Percentiles rank a stretch among this genome's conserved stretches.
Conservation (phyloP, 2,329 filamentous ascomycete genomes). For the Hysterium pulicare region DNA sequence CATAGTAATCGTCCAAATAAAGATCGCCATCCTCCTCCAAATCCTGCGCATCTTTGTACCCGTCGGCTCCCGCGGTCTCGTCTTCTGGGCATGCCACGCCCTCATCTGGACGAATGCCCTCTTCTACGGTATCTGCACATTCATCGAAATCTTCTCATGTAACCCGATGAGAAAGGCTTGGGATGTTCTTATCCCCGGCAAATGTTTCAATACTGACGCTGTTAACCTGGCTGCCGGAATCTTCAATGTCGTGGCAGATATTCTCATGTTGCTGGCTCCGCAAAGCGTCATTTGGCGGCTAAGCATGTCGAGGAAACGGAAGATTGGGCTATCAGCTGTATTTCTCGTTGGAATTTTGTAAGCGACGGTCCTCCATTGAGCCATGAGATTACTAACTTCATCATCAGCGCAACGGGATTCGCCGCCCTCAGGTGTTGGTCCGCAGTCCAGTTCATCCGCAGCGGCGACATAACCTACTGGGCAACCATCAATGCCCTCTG, state of each 20-base stretch:
- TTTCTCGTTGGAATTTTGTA: slow-evolving; percentile 35
- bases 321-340: slow-evolving; percentile 17
- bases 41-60: slow-evolving; percentile 42
- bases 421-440: no score
- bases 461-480: slow-evolving; percentile 12
- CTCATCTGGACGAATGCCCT: slow-evolving; percentile 31
- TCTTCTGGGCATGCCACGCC: slow-evolving; percentile 36
- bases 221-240: slow-evolving; percentile 28
- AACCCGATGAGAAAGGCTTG: slow-evolving; percentile 33
- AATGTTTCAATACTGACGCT: slow-evolving; percentile 28
- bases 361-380: no score
- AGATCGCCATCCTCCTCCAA: slow-evolving; percentile 43
- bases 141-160: slow-evolving; percentile 37
- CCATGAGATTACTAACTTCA: no score
- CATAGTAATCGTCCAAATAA: slow-evolving; percentile 21
- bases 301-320: slow-evolving; percentile 28
- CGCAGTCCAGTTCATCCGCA: slow-evolving; percentile 8
- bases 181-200: slow-evolving; percentile 27
- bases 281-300: slow-evolving; percentile 36
- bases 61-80: slow-evolving; percentile 18
- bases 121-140: slow-evolving; percentile 26
- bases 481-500: slow-evolving; percentile 12
- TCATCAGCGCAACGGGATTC: no score
- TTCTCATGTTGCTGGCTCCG: slow-evolving; percentile 33
- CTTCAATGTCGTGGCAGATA: slow-evolving; percentile 32